These are phyloP conservation scores for Oryza meyeriana DNA, from an alignment of 176 grass and related monocot species.

Conservation along the genomic window DNA sequence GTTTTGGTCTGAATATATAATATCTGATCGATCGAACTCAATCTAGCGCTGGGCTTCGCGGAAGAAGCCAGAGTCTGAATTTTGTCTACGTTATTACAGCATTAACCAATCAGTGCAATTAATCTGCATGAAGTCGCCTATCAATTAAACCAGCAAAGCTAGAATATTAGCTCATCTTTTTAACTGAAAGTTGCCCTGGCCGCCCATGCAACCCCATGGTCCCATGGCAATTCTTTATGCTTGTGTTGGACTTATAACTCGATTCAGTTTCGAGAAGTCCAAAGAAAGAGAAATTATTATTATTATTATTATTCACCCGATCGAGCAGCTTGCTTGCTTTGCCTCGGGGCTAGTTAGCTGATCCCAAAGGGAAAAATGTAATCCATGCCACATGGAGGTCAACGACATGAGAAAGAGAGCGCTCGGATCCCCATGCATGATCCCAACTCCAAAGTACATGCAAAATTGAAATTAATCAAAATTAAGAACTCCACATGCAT, in stretches of 20 bases:
- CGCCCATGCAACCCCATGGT: neutral
- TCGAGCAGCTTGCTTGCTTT: neutral
- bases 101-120: too few species aligned
- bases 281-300: neutral
- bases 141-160: neutral
- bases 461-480: neutral
- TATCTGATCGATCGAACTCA: too few species aligned
- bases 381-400: neutral
- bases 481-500: neutral
- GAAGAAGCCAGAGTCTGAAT: too few species aligned
- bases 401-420: conserved; percentile 35
- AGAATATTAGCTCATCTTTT: neutral
- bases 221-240: neutral
- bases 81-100: too few species aligned
- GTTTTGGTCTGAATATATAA: too few species aligned
- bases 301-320: neutral
- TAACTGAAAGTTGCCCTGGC: neutral
- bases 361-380: neutral
- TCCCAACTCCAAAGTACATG: conserved; percentile 20
- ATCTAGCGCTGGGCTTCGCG: too few species aligned
- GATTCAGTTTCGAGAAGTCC: neutral
- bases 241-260: neutral
- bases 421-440: conserved; percentile 29
- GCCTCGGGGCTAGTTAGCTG: neutral
- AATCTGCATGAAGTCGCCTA: too few species aligned